Evolutionary conservation across 805 yeast genomes (phyloP), one percentile per base, ranked within the genome.

Genomic region (Ogataea kodamae): DNA sequence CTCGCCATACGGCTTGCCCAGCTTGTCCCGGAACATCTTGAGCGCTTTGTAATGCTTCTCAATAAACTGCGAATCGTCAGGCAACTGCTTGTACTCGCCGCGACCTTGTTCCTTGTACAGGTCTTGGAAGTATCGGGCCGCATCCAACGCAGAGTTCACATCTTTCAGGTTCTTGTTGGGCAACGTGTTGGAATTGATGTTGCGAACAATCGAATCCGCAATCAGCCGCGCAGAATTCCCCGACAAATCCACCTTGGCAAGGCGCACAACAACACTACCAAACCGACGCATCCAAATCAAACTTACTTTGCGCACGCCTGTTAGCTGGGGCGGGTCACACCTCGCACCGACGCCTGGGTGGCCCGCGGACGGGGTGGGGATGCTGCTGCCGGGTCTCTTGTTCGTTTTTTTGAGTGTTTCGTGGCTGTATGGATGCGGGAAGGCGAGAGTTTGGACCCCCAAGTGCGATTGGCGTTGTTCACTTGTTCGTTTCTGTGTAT

Each of bases 1-100:
- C 32, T 67, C 72, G 7, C 60, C 48, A 38, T 61, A 70, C 6
- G 42, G 45, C 17, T 55, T 59, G 11, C 59, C 50, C 9, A 65
- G 40, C 22, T 49, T 48, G 13, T 52, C 49, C 32, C 61, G 51
- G 46, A 64, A 68, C 4, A 49, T 37, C 10, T 43, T 35, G 22
- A 72, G 44, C 31, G 70, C 74, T 9, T 55, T 55, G 46, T 69
- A 70, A 47, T 68, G 74, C 35, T 69, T 67, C 30, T 69, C 74
- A 20, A 72, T 69, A 46, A 65, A 70, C 40, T 66, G 67, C 0
- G 76, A 70, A 45, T 72, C 76, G 25, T 72, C 78, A 0, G 78
- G 78, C 12, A 72, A 47, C 42, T 72, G 78, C 21, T 55, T 62
- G 43, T 72, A 72, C 14, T 65, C 55, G 1, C 33, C 37, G 3